Evolutionary conservation across 140 eudicot genomes (phyloP), one percentile per base, ranked within the genome.

Genomic region (Stevia rebaudiana): DNA sequence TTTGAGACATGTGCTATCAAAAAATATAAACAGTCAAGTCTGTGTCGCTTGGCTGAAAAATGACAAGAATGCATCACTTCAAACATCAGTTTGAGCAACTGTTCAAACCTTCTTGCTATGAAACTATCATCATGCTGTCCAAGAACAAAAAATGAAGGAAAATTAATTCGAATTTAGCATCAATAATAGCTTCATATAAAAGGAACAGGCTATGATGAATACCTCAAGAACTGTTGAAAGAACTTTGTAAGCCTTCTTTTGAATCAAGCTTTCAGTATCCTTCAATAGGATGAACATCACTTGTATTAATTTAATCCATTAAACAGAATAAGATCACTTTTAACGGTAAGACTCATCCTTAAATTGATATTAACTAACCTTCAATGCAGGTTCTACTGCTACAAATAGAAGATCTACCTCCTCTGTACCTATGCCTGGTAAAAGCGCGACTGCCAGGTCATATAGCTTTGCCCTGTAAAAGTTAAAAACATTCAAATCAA

Each of bases 191-290:
- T 44, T 36, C 37, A 7, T 40, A 42, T 24, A 21, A 43, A 57
- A 25, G 18, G 30, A 69, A 55, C 19, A 56, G 46, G 22, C 43
- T 13, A 22, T 15, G 5, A 58, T 18, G 21, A 48, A 17, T 70
- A 92, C 99, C 99, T 80, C 74, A 21, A 94, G 84, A 37, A 85
- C 76, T 41, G 74, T 52, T 57, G 97, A 94, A 25, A 85, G 90
- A 64, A 83, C 94, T 86, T 87, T 88, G 74, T 94, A 94, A 40
- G 97, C 95, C 80, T 83, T 88, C 79, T 94, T 94, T 67, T 94
- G 99, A 75, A 94, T 72, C 54, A 75, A 81, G 19, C 97, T 89
- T 54, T 88, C 94, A 39, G 25, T 53, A 58, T 83, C 99, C 95
- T 94, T 75, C 60, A 82, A 65, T 47, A 52, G 76, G 21, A 7